Percentiles rank a stretch among this genome's conserved stretches.
Evolutionary conservation across 768 basidiomycete species (phyloP).

Genomic region (Wakefieldia striispora): DNA sequence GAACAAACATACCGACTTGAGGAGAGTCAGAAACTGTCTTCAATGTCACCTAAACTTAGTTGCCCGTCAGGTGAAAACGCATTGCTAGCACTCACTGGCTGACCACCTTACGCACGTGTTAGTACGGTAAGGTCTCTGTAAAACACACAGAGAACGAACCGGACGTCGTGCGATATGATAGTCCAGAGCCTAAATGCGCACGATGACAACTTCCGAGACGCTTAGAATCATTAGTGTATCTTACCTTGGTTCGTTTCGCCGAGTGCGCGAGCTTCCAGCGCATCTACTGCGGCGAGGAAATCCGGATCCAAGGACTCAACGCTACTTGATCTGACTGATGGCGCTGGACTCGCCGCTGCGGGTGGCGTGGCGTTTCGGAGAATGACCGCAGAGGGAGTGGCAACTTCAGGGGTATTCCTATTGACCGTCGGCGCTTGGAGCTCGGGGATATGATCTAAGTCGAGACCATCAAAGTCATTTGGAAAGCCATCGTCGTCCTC

Average conservation of each 20-base stretch:
- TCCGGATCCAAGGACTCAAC: slow-evolving; percentile 21
- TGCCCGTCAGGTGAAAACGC: background rate
- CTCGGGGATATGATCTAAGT: slow-evolving; percentile 41
- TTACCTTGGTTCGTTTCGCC: slow-evolving; percentile 9
- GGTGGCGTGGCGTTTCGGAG: background rate
- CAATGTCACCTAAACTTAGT: background rate
- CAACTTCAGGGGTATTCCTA: background rate
- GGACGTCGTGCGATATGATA: background rate
- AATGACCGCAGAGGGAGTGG: background rate
- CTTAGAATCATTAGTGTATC: background rate
- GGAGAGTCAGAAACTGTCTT: background rate
- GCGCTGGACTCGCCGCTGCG: slow-evolving; percentile 11
- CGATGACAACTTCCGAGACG: background rate
- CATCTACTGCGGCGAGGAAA: slow-evolving; percentile 42
- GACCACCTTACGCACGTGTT: slow-evolving; percentile 6
- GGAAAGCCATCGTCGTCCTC: slow-evolving; percentile 51
- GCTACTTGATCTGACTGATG: slow-evolving; percentile 2
- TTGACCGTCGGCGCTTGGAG: slow-evolving; percentile 19
- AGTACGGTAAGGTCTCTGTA: background rate
- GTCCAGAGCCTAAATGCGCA: background rate
- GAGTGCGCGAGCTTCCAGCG: slow-evolving; percentile 40
- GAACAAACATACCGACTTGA: slow-evolving; percentile 18
- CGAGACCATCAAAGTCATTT: slow-evolving; percentile 51
- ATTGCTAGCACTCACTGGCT: slow-evolving; percentile 1
- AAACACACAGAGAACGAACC: slow-evolving; percentile 8